Evolutionary conservation across 2,329 filamentous ascomycete genomes (phyloP), one percentile per base, ranked within the genome.

Genomic region (Sporothrix phasma): DNA sequence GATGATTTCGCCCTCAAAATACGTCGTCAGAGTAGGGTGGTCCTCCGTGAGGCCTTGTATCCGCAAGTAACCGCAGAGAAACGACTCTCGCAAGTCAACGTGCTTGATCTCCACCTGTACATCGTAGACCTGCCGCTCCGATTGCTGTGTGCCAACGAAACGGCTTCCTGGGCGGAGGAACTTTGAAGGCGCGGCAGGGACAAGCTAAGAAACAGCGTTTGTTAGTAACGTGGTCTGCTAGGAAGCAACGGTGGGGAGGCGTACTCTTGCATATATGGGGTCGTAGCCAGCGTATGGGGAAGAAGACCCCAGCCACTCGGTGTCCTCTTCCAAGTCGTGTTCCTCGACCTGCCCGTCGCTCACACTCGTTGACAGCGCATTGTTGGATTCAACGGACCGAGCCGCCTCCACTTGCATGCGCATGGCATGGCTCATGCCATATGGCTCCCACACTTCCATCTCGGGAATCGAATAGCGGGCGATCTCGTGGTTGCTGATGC

Each of bases 1-100:
- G 69, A 99, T 97, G 63, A 99, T 96, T 76, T 99, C 94, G 74
- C 93, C 92, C 76, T 97, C 93, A 71, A 99, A 99, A 74, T 95
- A 99, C 1, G 94, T 99, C 8, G 93, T 97, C 60, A 99, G 80
- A n/a, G 92, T 97, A 13, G 93, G 93, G 74, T 97, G 93, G 76
- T 97, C 92, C 73, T 95, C 89, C 0, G 94, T 97, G 17, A 99
- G 80, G 61, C 92, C 93, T 87, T 97, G 90, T 69, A 99, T 99
- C 69, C 90, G 89, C 68, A 99, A 80, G 75, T 97, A 97, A 58
- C 94, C 94, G 73, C 93, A 97, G 6, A 99, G 81, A 71, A 93
- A 97, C 5, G 92, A 97, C 74, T 97, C 91, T 63, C 87, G 84
- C 82, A 97, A 88, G 73, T 97, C 92, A 51, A 97, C 92, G 76